Percentiles rank a stretch among this genome's conserved stretches.
phyloP scores from a whole-genome alignment of 768 basidiomycete species.

The Lactarius indigo region DNA sequence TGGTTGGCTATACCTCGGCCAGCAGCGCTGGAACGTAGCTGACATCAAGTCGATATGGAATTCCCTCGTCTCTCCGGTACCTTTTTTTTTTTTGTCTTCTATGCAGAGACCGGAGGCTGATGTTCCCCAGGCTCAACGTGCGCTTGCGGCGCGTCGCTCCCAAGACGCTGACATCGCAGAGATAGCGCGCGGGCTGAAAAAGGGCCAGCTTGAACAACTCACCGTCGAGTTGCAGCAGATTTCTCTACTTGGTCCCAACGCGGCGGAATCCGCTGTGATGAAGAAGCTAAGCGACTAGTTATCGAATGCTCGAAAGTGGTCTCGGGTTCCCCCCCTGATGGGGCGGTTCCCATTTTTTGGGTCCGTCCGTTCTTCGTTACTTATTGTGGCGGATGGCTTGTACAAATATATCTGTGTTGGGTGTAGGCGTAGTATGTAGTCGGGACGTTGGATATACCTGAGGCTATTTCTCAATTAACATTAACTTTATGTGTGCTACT shows the following conservation, averaged over 20 bases:
- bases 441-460: neutral
- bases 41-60: slow-evolving; percentile 17
- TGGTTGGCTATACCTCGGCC: slow-evolving; percentile 24
- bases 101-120: neutral
- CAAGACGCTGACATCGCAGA: slow-evolving; percentile 33
- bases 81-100: neutral
- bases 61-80: slow-evolving; percentile 28
- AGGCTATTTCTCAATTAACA: neutral
- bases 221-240: slow-evolving; percentile 18
- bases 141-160: slow-evolving; percentile 31
- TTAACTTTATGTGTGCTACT: neutral
- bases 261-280: slow-evolving; percentile 5
- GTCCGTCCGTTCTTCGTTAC: neutral
- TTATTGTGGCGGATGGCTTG: neutral
- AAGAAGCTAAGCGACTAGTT: slow-evolving; percentile 4
- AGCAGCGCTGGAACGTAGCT: slow-evolving; percentile 13
- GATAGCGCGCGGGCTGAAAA: slow-evolving; percentile 38
- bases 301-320: neutral
- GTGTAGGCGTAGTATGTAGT: neutral
- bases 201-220: slow-evolving; percentile 44
- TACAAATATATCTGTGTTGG: neutral
- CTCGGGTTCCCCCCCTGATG: neutral
- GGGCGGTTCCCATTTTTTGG: neutral
- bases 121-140: slow-evolving; percentile 20
- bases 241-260: slow-evolving; percentile 3